Evolutionary conservation across 2,329 filamentous ascomycete species (phyloP), one percentile per base, ranked within the genome.

Genomic region (Monilinia fructicola): DNA sequence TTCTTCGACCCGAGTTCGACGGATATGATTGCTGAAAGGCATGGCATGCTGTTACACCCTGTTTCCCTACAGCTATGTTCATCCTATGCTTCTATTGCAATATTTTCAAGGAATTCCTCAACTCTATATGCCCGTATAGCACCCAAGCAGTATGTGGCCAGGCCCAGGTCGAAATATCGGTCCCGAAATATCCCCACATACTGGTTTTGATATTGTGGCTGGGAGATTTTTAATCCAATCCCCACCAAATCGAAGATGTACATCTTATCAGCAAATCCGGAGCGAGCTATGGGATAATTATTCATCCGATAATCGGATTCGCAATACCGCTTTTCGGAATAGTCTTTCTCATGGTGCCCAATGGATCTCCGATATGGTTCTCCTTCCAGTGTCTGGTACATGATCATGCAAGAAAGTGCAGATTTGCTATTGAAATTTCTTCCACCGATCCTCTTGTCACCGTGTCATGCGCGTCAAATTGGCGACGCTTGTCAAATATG

Each of bases 271-370:
- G 44, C 52, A 21, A 48, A 54, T 55, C 38, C 21, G 31, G 5
- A 35, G 31, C 31, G 5, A 40, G 23, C 1, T 6, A 9, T 28
- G 14, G 38, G 52, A 18, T 31, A 50, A 60, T 52, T 48, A 44
- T 44, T 23, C 44, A 53, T 42, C 63, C 63, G 63, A 65, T 59
- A 60, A 3, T 60, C 54, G 63, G 54, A 65, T 18, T 65, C 44
- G 54, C 31, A 65, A 42, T 3, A 23, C 42, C 63, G 63, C 46
- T 50, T 23, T 50, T 59, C 44, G 54, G 54, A 52, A 18, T 35
- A n/a, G 9, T 21, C 35, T 35, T 21, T 59, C 2, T 5, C 10
- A 38, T 38, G 40, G 14, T 40, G 21, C 54, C 10, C 10, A 62
- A 38, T 11, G 12, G n/a, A 23, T 38, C 16, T 65, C n/a, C 16